Conservation (phyloP, 176 grass and related monocot species). For the Musa beccarii region DNA sequence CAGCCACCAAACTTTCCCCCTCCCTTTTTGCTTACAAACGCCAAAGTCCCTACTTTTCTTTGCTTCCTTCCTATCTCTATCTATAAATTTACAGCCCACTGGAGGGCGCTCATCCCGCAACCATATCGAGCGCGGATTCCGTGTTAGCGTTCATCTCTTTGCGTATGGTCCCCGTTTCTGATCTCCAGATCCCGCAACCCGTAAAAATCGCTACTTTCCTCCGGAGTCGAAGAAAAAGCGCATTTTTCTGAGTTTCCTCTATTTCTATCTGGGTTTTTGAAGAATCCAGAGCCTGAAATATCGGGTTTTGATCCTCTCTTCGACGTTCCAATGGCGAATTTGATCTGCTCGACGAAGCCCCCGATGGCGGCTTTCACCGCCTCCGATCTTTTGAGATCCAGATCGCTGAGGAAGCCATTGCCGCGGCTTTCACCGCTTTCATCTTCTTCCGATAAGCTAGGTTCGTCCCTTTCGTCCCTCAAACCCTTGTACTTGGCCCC, state of each 20-base stretch:
- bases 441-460: background rate
- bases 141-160: no score
- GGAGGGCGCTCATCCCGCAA: no score
- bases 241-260: background rate
- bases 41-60: no score
- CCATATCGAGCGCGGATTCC: no score
- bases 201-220: background rate
- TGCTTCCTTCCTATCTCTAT: no score
- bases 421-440: conserved; percentile 1
- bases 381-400: background rate
- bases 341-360: conserved; percentile 24
- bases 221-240: no score
- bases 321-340: background rate
- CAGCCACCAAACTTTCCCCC: no score
- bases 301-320: background rate
- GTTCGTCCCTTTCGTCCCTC: background rate
- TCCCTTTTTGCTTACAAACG: no score
- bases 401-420: background rate
- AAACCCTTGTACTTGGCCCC: conserved; percentile 4
- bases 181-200: background rate
- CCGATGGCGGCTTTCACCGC: conserved; percentile 1
- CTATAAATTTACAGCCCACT: no score
- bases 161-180: background rate
- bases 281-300: background rate
- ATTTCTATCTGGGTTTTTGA: background rate